These are phyloP conservation scores for Neophaeococcomyces mojaviensis DNA, from an alignment of 2,329 filamentous ascomycete genomes.

Conservation along the genomic window DNA sequence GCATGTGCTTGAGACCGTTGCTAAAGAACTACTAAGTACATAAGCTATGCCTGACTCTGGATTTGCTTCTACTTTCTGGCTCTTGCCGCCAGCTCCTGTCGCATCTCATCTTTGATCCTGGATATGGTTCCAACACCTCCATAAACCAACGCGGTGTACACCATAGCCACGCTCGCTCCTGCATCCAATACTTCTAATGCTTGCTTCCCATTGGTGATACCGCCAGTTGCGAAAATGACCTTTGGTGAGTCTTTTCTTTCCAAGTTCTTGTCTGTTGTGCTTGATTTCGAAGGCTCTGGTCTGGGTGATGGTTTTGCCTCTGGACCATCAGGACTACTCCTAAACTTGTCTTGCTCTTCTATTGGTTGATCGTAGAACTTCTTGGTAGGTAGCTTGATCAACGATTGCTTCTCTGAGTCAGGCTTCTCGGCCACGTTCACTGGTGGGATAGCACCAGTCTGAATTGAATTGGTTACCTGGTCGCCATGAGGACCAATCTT, in stretches of 20 bases:
- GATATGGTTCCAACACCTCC: conserved; percentile 56
- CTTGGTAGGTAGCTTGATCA: conserved; percentile 13
- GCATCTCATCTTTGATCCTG: conserved; percentile 42
- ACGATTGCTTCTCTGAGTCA: conserved; percentile 14
- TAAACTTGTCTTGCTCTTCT: conserved; percentile 10
- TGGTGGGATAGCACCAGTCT: conserved; percentile 12
- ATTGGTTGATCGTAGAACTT: conserved; percentile 13
- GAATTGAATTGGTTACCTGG: conserved; percentile 8
- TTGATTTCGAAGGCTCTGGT: background rate
- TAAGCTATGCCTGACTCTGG: too few relatives aligned
- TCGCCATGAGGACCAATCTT: background rate
- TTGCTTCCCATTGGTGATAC: conserved; percentile 81
- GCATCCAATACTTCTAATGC: conserved; percentile 76
- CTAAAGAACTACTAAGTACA: too few relatives aligned
- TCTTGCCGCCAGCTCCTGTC: conserved; percentile 26
- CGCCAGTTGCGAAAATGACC: conserved; percentile 87
- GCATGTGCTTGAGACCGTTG: too few relatives aligned
- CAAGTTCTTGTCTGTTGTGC: conserved; percentile 5
- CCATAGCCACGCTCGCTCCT: conserved; percentile 82
- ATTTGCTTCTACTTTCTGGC: background rate
- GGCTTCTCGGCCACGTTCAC: conserved; percentile 7
- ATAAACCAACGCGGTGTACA: conserved; percentile 73
- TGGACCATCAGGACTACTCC: background rate
- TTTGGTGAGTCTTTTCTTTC: conserved; percentile 43
- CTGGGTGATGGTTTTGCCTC: background rate